These are phyloP conservation scores for Candolleomyces efflorescens DNA, from an alignment of 768 basidiomycete genomes.

Conservation along the genomic window DNA sequence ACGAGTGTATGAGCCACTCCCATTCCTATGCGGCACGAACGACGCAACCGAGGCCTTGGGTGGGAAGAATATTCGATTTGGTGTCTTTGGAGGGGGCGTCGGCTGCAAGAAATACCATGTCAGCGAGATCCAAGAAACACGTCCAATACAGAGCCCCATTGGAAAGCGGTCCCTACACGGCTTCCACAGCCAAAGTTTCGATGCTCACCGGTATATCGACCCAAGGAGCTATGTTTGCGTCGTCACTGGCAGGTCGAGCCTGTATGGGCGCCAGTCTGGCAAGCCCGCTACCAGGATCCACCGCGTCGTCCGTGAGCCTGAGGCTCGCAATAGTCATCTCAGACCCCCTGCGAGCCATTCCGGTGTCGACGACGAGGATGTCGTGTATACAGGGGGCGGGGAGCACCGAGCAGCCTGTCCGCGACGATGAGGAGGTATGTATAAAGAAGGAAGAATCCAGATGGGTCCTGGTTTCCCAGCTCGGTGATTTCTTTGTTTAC, in stretches of 20 bases:
- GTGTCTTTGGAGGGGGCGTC: conserved; percentile 38
- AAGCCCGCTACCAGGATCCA: conserved; percentile 21
- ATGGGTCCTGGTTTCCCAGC: neutral
- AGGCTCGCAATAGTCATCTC: conserved; percentile 14
- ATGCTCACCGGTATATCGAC: conserved; percentile 24
- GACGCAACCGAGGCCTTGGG: conserved; percentile 40
- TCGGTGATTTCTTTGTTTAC: neutral
- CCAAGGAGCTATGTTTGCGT: conserved; percentile 27
- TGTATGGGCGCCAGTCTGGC: conserved; percentile 17
- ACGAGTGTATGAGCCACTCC: conserved; percentile 26
- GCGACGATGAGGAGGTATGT: neutral
- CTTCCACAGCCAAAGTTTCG: neutral
- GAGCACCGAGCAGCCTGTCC: neutral
- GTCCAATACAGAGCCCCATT: too few relatives aligned
- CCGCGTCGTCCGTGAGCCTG: conserved; percentile 20
- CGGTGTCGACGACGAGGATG: neutral
- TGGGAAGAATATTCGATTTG: conserved; percentile 32
- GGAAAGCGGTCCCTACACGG: neutral
- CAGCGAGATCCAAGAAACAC: neutral
- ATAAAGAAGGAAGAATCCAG: neutral
- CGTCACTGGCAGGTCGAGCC: conserved; percentile 16
- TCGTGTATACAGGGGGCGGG: neutral
- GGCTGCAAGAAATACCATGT: conserved; percentile 25
- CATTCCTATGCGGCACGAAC: conserved; percentile 29
- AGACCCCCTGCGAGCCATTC: conserved; percentile 7